Conservation (phyloP, 2,329 filamentous ascomycete genomes). For the Microsporum ferrugineum region DNA sequence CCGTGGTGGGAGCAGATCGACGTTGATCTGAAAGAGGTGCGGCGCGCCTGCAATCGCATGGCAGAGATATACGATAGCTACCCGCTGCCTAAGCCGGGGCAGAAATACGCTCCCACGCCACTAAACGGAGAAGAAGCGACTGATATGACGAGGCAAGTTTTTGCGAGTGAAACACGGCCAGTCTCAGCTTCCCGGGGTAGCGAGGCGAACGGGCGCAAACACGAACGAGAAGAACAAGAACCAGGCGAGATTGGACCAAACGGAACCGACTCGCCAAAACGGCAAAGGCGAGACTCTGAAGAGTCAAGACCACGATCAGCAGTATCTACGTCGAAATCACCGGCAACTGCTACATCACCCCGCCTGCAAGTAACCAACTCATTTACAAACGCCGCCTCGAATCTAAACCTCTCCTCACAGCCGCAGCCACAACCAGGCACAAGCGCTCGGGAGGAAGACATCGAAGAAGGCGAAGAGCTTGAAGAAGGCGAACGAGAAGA, state of each 20-base stretch:
- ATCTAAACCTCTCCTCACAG: slow-evolving; percentile 1
- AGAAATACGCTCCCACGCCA: slow-evolving; percentile 32
- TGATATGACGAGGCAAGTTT: slow-evolving; percentile 26
- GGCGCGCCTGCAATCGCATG: slow-evolving; percentile 64
- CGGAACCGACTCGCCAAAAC: slow-evolving; percentile 25
- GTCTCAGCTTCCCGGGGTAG: slow-evolving; percentile 1
- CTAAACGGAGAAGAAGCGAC: slow-evolving; percentile 22
- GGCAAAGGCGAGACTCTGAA: slow-evolving; percentile 19
- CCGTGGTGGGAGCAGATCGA: slow-evolving; percentile 80
- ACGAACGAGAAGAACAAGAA: slow-evolving; percentile 10
- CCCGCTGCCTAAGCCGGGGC: slow-evolving; percentile 33
- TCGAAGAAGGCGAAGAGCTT: not conserved
- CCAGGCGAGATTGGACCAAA: slow-evolving; percentile 3
- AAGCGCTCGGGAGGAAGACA: not conserved
- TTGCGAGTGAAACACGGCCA: slow-evolving; percentile 4
- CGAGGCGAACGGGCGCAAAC: slow-evolving; percentile 14
- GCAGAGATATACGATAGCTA: slow-evolving; percentile 43
- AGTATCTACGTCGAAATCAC: not conserved
- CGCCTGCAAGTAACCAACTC: slow-evolving; percentile 1
- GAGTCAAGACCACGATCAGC: not conserved
- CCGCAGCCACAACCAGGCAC: no score
- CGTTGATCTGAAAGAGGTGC: slow-evolving; percentile 59
- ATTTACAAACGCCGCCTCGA: slow-evolving; percentile 4
- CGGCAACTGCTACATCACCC: not conserved
- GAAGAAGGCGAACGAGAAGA: not conserved